phyloP scores from a whole-genome alignment of 768 basidiomycete genomes.

The Pulveroboletus frians region DNA sequence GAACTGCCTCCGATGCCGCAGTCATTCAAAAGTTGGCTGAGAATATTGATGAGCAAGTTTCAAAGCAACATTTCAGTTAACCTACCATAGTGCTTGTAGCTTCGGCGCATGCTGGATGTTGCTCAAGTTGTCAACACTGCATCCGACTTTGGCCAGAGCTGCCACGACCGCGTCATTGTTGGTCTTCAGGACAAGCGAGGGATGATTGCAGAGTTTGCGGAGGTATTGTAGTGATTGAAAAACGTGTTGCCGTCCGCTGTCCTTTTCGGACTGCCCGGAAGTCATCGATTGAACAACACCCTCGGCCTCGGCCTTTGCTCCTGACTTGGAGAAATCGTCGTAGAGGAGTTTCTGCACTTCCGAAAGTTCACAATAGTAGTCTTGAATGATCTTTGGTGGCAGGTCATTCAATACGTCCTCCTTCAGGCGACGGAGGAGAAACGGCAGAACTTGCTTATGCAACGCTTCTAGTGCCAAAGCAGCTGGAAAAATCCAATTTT shows the following conservation, averaged over 20 bases:
- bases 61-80: not conserved
- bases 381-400: constrained; percentile 99
- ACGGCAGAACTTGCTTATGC: constrained; percentile 99
- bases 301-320: constrained; percentile 59
- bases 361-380: constrained; percentile 97
- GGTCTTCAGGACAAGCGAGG: constrained; percentile 80
- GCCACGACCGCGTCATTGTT: constrained; percentile 52
- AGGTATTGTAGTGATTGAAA: constrained; percentile 98
- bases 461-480: constrained; percentile 91
- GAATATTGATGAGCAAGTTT: constrained; percentile 3
- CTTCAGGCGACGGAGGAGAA: constrained; percentile 91
- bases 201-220: constrained; percentile 97
- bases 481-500: constrained; percentile 45
- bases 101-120: constrained; percentile 95
- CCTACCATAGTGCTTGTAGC: constrained; percentile 82
- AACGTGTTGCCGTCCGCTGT: constrained; percentile 70
- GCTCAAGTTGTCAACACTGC: constrained; percentile 43
- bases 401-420: constrained; percentile 95
- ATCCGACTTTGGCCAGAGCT: constrained; percentile 53
- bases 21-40: constrained; percentile 87
- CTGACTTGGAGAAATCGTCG: constrained; percentile 86
- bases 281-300: constrained; percentile 52
- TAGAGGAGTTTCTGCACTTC: constrained; percentile 91
- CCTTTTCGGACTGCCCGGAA: constrained; percentile 31
- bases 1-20: constrained; percentile 80